These are phyloP conservation scores for Priceomyces fermenticarens DNA, from an alignment of 805 yeast species.

Conservation along the genomic window DNA sequence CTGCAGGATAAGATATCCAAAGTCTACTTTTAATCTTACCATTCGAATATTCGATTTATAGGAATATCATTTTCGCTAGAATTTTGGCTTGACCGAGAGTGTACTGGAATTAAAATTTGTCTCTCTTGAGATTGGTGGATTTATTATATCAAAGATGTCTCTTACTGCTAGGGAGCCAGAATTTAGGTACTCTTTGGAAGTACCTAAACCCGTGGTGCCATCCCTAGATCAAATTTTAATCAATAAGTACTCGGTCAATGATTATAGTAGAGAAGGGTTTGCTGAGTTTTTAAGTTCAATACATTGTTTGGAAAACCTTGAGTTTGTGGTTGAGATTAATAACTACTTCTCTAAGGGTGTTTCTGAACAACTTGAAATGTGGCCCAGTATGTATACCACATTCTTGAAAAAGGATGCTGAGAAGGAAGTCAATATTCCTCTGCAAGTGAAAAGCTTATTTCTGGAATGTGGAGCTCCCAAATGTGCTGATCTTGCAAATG, in stretches of 20 bases:
- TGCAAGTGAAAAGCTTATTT: conserved; percentile 17
- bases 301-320: conserved; percentile 38
- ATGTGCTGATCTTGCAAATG: conserved; percentile 10
- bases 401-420: conserved; percentile 26
- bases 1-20: no score
- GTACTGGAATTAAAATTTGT: no score
- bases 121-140: no score
- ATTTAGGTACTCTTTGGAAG: neutral
- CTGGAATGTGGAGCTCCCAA: conserved; percentile 18
- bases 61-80: no score
- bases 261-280: conserved; percentile 13
- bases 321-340: conserved; percentile 27
- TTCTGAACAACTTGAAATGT: conserved; percentile 13
- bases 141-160: no score
- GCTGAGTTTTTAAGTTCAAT: conserved; percentile 21
- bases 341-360: conserved; percentile 7
- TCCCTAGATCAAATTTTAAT: conserved; percentile 5
- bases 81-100: no score
- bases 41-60: no score
- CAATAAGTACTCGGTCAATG: neutral
- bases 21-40: no score
- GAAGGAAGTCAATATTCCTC: conserved; percentile 35
- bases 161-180: no score
- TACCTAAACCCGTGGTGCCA: conserved; percentile 2
- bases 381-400: conserved; percentile 24